A percentile compares a stretch with the other conserved stretches of the same genome.
phyloP scores from a whole-genome alignment of 257 asterid genomes.

The Solanum infundibuliforme region DNA sequence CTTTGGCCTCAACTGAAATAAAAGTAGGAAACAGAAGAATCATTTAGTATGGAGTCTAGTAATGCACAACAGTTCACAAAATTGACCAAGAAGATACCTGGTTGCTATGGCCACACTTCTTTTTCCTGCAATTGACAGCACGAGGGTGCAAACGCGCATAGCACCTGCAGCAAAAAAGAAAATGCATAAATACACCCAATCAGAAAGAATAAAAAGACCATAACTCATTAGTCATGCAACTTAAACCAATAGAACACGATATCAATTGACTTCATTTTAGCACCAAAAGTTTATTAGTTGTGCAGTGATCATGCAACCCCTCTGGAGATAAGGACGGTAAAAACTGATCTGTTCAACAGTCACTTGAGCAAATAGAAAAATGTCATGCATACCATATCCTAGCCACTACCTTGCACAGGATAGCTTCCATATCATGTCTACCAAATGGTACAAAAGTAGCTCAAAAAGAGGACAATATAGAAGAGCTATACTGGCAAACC shows the following conservation, averaged over 20 bases:
- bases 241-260: not conserved
- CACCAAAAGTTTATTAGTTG: not conserved
- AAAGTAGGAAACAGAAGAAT: not conserved
- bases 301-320: not conserved
- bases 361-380: not conserved
- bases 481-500: not conserved
- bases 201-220: not conserved
- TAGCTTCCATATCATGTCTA: not conserved
- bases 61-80: not conserved
- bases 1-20: conserved; percentile 35
- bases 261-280: not conserved
- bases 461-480: not conserved
- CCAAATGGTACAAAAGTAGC: not conserved
- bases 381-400: not conserved
- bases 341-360: not conserved
- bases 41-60: not conserved
- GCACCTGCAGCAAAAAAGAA: not conserved
- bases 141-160: not conserved
- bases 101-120: not conserved
- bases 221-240: not conserved
- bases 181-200: not conserved
- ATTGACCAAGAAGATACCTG: not conserved
- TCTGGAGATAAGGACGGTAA: not conserved
- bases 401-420: not conserved
- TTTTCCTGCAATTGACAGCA: not conserved